Percentiles rank a stretch among this genome's conserved stretches.
Evolutionary conservation across 257 asterid species (phyloP).

Genomic region (Phtheirospermum japonicum): DNA sequence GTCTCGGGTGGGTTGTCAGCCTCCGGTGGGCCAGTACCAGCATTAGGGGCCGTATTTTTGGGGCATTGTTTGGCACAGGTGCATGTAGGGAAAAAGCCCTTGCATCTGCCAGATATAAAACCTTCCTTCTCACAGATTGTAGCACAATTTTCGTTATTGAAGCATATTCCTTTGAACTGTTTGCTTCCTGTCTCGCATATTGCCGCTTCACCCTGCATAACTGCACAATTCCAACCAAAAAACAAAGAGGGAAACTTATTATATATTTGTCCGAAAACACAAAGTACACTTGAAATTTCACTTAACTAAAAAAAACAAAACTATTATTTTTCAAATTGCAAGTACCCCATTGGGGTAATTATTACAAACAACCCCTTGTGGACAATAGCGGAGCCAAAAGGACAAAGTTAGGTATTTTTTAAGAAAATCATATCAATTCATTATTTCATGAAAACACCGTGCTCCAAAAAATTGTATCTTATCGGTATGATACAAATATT

Average conservation of each 20-base stretch:
- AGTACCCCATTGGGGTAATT: no score
- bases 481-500: no score
- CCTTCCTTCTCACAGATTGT: slow-evolving; percentile 33
- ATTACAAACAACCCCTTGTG: no score
- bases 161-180: slow-evolving; percentile 23
- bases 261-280: no score
- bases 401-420: no score
- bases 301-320: no score
- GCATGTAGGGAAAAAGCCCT: slow-evolving; percentile 26
- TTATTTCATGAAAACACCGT: no score
- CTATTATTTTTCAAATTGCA: not conserved
- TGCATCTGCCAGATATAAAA: slow-evolving; percentile 26
- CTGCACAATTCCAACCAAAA: slow-evolving; percentile 13
- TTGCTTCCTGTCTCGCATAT: slow-evolving; percentile 30
- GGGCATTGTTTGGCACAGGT: slow-evolving; percentile 25
- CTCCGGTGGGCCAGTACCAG: not conserved
- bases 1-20: not conserved
- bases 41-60: not conserved
- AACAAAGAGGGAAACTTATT: no score
- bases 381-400: no score
- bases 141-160: slow-evolving; percentile 25
- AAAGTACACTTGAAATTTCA: not conserved
- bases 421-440: no score
- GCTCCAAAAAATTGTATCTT: no score
- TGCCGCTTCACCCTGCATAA: slow-evolving; percentile 21